Evolutionary conservation across 805 yeast species (phyloP), one percentile per base, ranked within the genome.

Genomic region (Trichomonascus vanleenenianus): DNA sequence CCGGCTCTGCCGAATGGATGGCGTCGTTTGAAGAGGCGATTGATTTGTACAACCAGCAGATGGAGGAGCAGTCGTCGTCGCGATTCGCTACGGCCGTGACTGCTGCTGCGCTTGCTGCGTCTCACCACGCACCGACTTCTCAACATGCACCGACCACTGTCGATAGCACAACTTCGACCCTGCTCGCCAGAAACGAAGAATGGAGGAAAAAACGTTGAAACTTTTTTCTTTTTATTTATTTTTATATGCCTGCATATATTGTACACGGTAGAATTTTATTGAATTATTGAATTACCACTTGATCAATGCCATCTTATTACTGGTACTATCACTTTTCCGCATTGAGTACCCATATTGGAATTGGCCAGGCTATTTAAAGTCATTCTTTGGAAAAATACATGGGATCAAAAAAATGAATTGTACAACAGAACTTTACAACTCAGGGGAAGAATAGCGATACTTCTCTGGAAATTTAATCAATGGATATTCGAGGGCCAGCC

Each of bases 31-130:
- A 56, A 18, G 48, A 53, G 38, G 52, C 66, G 16, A 52, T 50
- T 40, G 57, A 55, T 30, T 45, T 60, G 56, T 42, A 40, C 16
- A 31, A 20, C 31, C 31, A 20, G 11, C 43, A 32, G 15, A 22
- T 31, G n/a, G 25, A 14, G 25, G 12, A 19, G 35, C 37, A 31
- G 16, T 20, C 30, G 10, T 15, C 18, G 15, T 19, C 40, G 31
- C 3, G 18, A n/a, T 18, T 34, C 14, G 52, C 54, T 25, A 56
- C 58, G 19, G 65, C 65, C 0, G 63, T 64, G 2, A 52, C 63
- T 1, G 66, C 66, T 2, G 66, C 66, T 1, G 65, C 65, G 2
- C 30, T 57, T 3, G 66, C 66, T 1, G 64, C 61, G 2, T 45
- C 57, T 15, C 11, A 27, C 3, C 11, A 14, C 11, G 36, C 30